Evolutionary conservation across 192 early-diverging fungal species (phyloP), one percentile per base, ranked within the genome.

Genomic region (Gaertneriomyces semiglobifer): DNA sequence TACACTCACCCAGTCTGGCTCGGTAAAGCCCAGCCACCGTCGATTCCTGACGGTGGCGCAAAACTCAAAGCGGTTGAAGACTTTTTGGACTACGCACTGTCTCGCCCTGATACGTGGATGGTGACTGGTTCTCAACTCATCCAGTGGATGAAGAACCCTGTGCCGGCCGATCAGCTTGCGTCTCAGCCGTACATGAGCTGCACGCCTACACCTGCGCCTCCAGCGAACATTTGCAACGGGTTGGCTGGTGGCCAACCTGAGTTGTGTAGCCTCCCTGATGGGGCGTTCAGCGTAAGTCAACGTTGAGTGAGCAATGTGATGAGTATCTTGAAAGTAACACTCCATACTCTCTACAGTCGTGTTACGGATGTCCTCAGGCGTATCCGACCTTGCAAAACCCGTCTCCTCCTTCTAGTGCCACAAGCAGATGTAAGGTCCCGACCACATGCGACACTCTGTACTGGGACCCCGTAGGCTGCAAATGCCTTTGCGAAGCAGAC

Each of bases 101-200:
- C 71, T 20, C 72, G 84, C 46, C 77, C 79, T 11, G 83, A 90
- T 74, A 84, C 86, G 19, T 90, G 87, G 85, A 86, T 89, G 73
- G 83, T 90, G 14, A 89, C 87, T 57, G 79, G 79, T 60, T 75
- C 81, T 41, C 89, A 90, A 63, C 50, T 90, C 41, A 70, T 90
- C 19, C 68, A 85, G 65, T 90, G 88, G 80, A 89, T 90, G 86
- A 69, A 89, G 77, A 89, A 90, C 74, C 89, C 89, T 39, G 89
- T 90, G 6, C 86, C 88, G 1, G 84, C 79, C n/a, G 72, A 71
- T 50, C 73, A 90, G 56, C 65, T 90, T n/a, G 81, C 75, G 18
- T 59, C 54, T 11, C 87, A 89, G 58, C 64, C 79, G 8, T 88
- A 89, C 74, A 88, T 90, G 84, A 71, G 77, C 60, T 88, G 88